Conservation (phyloP, 805 yeast species). For the Cyberlindnera sargentensis region DNA sequence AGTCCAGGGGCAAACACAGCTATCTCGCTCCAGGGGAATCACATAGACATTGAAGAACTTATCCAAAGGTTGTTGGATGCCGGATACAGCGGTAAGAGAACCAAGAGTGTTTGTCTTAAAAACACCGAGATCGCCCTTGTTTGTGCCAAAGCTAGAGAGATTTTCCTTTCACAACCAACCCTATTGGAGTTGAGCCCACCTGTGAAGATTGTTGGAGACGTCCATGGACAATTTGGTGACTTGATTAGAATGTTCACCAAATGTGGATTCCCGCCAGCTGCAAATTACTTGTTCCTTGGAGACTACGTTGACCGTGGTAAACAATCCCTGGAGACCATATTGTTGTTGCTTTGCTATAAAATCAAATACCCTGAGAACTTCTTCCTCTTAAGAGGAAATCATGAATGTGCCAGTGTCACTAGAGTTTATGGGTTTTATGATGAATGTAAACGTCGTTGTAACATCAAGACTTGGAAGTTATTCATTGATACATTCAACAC, state of each 20-base stretch:
- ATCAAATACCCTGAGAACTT: slow-evolving; percentile 86
- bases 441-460: slow-evolving; percentile 84
- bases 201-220: slow-evolving; percentile 81
- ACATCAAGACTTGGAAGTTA: slow-evolving; percentile 87
- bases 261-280: slow-evolving; percentile 77
- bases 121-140: slow-evolving; percentile 83
- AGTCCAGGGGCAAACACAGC: slow-evolving; percentile 21
- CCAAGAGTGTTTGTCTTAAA: slow-evolving; percentile 82
- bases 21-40: slow-evolving; percentile 6
- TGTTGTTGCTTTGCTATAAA: slow-evolving; percentile 70
- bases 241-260: slow-evolving; percentile 72
- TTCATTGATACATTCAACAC: slow-evolving; percentile 96
- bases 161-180: slow-evolving; percentile 86
- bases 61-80: slow-evolving; percentile 91
- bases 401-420: slow-evolving; percentile 90
- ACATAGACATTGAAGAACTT: slow-evolving; percentile 69
- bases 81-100: slow-evolving; percentile 91
- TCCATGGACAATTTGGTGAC: slow-evolving; percentile 95
- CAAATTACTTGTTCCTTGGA: slow-evolving; percentile 65
- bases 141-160: slow-evolving; percentile 83
- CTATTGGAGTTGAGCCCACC: slow-evolving; percentile 80
- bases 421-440: slow-evolving; percentile 95
- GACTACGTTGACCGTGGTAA: slow-evolving; percentile 97
- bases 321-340: slow-evolving; percentile 80
- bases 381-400: slow-evolving; percentile 85